Conservation (phyloP, 257 asterid genomes). For the Solanum chiquidenum region DNA sequence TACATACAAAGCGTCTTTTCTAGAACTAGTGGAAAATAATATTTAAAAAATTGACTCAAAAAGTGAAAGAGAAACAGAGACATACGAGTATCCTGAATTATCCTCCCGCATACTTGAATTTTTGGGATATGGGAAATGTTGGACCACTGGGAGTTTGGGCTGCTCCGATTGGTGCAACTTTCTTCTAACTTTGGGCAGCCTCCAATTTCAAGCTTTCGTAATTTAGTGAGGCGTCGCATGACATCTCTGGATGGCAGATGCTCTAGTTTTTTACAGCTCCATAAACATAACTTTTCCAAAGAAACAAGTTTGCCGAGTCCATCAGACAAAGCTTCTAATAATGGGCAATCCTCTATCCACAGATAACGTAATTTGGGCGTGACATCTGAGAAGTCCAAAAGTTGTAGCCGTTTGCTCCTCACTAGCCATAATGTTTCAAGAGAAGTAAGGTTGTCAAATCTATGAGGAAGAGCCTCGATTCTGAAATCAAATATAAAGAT, state of each 20-base stretch:
- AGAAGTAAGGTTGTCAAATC: conserved; percentile 6
- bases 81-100: background rate
- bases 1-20: no score
- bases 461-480: conserved; percentile 11
- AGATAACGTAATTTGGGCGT: background rate
- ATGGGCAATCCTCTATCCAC: background rate
- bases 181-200: background rate
- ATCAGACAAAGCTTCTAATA: background rate
- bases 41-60: no score
- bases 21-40: no score
- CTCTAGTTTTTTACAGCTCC: background rate
- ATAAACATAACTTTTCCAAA: fast-evolving
- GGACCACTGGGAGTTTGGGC: background rate
- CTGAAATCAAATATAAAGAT: background rate
- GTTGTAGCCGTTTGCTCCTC: background rate
- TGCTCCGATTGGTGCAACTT: background rate
- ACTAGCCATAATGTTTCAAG: fast-evolving
- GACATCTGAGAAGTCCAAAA: background rate
- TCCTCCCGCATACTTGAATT: fast-evolving
- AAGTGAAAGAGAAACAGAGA: background rate
- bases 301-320: background rate
- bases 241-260: background rate
- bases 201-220: fast-evolving
- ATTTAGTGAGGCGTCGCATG: background rate
- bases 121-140: background rate